Evolutionary conservation across 2,329 filamentous ascomycete genomes (phyloP).

Genomic region (Colletotrichum somersetense): DNA sequence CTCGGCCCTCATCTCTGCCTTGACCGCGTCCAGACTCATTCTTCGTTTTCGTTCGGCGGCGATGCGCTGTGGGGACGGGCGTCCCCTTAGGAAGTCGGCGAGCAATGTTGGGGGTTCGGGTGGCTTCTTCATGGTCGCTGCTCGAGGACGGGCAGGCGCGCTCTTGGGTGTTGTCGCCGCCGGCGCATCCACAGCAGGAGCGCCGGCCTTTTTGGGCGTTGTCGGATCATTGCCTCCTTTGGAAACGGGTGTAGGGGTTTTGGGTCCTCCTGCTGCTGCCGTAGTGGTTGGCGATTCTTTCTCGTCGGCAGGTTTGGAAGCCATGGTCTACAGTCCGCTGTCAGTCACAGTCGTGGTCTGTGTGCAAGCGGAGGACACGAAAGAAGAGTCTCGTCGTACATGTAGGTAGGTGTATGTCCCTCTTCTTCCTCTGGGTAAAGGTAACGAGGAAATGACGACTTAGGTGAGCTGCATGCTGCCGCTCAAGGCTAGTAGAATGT

Average conservation of each 20-base stretch:
- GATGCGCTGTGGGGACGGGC: constrained; percentile 67
- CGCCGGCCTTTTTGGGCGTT: constrained; percentile 31
- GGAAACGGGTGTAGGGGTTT: constrained; percentile 25
- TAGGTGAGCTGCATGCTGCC: constrained; percentile 41
- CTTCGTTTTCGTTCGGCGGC: constrained; percentile 67
- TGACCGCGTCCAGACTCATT: constrained; percentile 64
- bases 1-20: constrained; percentile 64
- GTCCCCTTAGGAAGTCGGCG: constrained; percentile 69
- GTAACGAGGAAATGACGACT: constrained; percentile 22
- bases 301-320: constrained; percentile 41
- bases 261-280: constrained; percentile 21
- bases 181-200: constrained; percentile 6
- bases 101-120: constrained; percentile 63
- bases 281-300: constrained; percentile 30
- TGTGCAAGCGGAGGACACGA: neutral
- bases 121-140: constrained; percentile 55
- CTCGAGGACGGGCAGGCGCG: constrained; percentile 55
- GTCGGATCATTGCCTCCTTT: constrained; percentile 28
- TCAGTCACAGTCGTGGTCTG: constrained; percentile 22
- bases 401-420: constrained; percentile 23
- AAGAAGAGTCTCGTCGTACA: constrained; percentile 18
- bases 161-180: constrained; percentile 55
- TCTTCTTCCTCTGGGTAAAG: constrained; percentile 11
- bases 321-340: constrained; percentile 37
- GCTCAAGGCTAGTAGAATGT: constrained; percentile 18